Conservation (phyloP, 2,329 filamentous ascomycete genomes). For the Setomelanomma holmii region DNA sequence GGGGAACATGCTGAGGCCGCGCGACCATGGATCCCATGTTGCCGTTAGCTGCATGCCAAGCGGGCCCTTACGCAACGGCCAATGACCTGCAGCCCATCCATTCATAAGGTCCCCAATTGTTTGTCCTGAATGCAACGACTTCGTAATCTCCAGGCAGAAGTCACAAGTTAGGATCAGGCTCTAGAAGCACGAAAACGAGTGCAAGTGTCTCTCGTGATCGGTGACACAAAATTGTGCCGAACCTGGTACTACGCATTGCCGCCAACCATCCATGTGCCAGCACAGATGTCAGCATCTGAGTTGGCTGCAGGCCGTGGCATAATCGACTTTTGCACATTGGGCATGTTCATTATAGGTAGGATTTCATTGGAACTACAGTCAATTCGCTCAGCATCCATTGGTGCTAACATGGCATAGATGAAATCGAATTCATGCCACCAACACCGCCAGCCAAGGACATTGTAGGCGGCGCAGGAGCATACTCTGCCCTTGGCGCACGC, state of each 20-base stretch:
- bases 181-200: no score
- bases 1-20: not conserved
- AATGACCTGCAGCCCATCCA: slow-evolving; percentile 3
- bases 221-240: no score
- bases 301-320: not conserved
- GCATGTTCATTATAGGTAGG: slow-evolving; percentile 69
- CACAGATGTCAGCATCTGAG: slow-evolving; percentile 14
- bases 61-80: not conserved
- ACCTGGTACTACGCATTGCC: no score
- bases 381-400: no score
- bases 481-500: slow-evolving; percentile 85
- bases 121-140: no score
- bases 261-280: no score
- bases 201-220: no score
- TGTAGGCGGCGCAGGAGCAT: slow-evolving; percentile 88
- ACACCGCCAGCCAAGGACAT: slow-evolving; percentile 74
- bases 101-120: no score
- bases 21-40: slow-evolving; percentile 10
- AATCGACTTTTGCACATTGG: slow-evolving; percentile 66
- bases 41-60: slow-evolving; percentile 24
- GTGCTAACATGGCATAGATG: slow-evolving; percentile 74
- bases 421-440: slow-evolving; percentile 83
- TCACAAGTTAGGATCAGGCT: no score
- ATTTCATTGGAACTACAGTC: not conserved
- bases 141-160: no score